Percentiles rank a stretch among this genome's conserved stretches.
Conservation (phyloP, 345 rosid species). For the Noccaea bulbosa region DNA sequence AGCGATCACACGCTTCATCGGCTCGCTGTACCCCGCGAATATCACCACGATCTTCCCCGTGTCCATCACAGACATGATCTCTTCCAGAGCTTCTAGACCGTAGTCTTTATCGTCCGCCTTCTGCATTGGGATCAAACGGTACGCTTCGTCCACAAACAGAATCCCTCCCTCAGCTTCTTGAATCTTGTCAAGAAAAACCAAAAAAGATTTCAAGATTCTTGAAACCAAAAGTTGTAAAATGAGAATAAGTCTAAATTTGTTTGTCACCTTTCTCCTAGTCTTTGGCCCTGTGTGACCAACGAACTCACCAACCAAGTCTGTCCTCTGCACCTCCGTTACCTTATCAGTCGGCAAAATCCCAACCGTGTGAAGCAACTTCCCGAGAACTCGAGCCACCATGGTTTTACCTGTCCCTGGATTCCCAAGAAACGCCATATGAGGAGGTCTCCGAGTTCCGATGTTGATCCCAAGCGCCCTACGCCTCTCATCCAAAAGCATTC, state of each 20-base stretch:
- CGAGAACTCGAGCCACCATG: conserved; percentile 96
- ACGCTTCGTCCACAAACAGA: conserved; percentile 98
- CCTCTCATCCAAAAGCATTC: conserved; percentile 98
- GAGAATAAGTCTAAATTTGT: not conserved
- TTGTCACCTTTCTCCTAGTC: conserved; percentile 83
- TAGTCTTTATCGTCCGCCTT: conserved; percentile 95
- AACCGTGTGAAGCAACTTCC: conserved; percentile 84
- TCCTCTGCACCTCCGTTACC: conserved; percentile 91
- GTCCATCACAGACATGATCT: conserved; percentile 98
- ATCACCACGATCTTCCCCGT: conserved; percentile 84
- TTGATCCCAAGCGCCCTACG: conserved; percentile 87
- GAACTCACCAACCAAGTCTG: conserved; percentile 99
- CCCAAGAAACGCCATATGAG: conserved; percentile 98
- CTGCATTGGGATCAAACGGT: conserved; percentile 90
- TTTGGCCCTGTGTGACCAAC: conserved; percentile 99
- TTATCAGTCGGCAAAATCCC: conserved; percentile 89
- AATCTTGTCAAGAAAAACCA: conserved; percentile 59
- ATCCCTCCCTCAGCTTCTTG: conserved; percentile 98
- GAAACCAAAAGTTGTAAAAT: conserved; percentile 11
- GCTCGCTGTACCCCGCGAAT: conserved; percentile 95
- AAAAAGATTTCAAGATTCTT: conserved; percentile 16
- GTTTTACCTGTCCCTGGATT: conserved; percentile 99
- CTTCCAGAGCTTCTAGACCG: conserved; percentile 96
- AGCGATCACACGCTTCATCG: conserved; percentile 92
- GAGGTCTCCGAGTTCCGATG: conserved; percentile 85